Evolutionary conservation across 208 protist species (phyloP).

Genomic region (Leishmania aethiopica): DNA sequence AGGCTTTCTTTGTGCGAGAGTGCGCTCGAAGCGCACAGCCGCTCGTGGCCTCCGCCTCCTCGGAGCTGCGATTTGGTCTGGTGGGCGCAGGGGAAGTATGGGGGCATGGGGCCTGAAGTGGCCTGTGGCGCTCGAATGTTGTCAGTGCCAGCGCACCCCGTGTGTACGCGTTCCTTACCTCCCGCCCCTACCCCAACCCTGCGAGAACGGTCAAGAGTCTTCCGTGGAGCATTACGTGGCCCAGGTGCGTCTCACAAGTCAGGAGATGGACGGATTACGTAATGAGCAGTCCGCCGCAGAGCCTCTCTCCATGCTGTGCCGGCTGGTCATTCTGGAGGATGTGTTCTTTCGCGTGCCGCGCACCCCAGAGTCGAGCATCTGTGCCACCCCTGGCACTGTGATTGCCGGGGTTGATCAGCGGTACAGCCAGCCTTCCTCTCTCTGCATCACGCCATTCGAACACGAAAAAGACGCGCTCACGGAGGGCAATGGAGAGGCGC

Average conservation of each 20-base stretch:
- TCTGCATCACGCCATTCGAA: slow-evolving; percentile 7
- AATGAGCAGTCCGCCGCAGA: background rate
- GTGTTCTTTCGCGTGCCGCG: slow-evolving; percentile 15
- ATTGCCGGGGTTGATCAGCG: slow-evolving; percentile 66
- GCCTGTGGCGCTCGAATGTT: slow-evolving; percentile 41
- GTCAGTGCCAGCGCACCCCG: slow-evolving; percentile 9
- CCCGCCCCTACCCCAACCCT: background rate
- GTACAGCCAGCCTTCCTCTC: slow-evolving; percentile 22
- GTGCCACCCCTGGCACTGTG: slow-evolving; percentile 23
- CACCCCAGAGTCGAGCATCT: slow-evolving; percentile 22
- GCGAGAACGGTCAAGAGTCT: background rate
- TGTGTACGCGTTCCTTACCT: slow-evolving; percentile 6
- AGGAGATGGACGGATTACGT: slow-evolving; percentile 4
- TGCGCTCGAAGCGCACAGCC: slow-evolving; percentile 25
- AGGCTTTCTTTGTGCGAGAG: slow-evolving; percentile 31
- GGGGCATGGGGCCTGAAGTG: slow-evolving; percentile 52
- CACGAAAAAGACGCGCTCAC: too few relatives aligned
- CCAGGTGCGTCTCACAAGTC: slow-evolving; percentile 14
- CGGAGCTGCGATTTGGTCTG: slow-evolving; percentile 51
- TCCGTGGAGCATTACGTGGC: slow-evolving; percentile 30
- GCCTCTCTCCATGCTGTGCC: slow-evolving; percentile 21
- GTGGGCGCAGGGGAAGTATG: slow-evolving; percentile 37
- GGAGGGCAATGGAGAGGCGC: background rate
- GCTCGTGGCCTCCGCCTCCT: slow-evolving; percentile 19
- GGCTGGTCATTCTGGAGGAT: slow-evolving; percentile 38